Evolutionary conservation across 2,329 filamentous ascomycete genomes (phyloP), one percentile per base, ranked within the genome.

Genomic region (Fusarium sp.): DNA sequence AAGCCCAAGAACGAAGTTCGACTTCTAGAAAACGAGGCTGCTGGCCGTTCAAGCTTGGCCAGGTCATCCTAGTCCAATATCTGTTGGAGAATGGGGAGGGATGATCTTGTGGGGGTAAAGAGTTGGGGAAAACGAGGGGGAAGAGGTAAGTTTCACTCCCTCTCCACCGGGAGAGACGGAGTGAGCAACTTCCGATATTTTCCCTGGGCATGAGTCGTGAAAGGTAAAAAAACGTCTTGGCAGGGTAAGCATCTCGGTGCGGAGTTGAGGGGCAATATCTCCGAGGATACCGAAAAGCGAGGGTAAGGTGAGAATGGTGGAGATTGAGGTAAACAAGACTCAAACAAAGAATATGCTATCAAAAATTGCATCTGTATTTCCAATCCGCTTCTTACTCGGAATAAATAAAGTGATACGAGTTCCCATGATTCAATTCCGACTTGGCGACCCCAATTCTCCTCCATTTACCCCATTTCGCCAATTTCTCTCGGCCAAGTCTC

Each of bases 51-150:
- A 35, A 22, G 14, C 54, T 35, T 57, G 35, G 7, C 56, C 50
- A 22, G 30, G 56, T 6, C 6, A 38, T 40, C 56, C 20, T 11
- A 22, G 56, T 35, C 50, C 30, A 35, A 22, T 54, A 22, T 54
- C 52, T 37, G 22, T 73, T 73, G 70, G 66, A 63, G 37, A 67
- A 43, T 45, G 20, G 37, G 35, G 32, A 38, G 32, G 40, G 6
- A 56, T 57, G 11, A 62, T 65, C 37, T 66, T 70, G 70, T 73
- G 70, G 70, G 66, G 70, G 30, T 9, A 27, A 57, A 63, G 30
- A 32, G 60, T 72, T 72, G 70, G 70, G 70, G 70, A 66, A 72
- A 72, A 67, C 66, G 70, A 72, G 70, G 70, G 70, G 70, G 35
- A 27, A 27, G 14, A 30, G 27, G 27, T 3, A 4, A 2, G 17